phyloP scores from a whole-genome alignment of 345 rosid genomes.

The Gossypium longicalyx region DNA sequence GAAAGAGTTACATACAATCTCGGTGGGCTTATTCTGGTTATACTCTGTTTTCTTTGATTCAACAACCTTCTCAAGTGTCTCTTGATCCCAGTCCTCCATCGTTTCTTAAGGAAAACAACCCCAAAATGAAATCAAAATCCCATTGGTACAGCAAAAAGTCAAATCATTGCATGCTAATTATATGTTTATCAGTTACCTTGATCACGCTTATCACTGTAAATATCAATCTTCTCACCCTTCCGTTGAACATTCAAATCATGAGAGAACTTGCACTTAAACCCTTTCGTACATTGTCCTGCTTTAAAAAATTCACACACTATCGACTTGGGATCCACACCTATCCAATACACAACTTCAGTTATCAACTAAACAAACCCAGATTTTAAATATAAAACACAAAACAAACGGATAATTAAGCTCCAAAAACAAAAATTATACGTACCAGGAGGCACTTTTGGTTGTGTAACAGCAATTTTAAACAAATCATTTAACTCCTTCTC shows the following conservation, averaged over 20 bases:
- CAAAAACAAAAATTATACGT: conserved; percentile 16
- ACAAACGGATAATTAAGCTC: background rate
- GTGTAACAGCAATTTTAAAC: conserved; percentile 88
- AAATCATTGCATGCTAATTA: background rate
- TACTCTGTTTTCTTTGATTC: conserved; percentile 81
- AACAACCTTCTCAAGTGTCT: conserved; percentile 83
- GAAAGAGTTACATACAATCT: conserved; percentile 54
- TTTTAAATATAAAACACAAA: background rate
- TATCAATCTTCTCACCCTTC: conserved; percentile 93
- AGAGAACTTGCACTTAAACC: conserved; percentile 93
- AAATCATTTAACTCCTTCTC: conserved; percentile 91
- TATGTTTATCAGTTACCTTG: conserved; percentile 40
- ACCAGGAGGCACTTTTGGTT: conserved; percentile 93
- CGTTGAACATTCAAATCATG: conserved; percentile 93
- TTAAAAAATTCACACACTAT: conserved; percentile 84
- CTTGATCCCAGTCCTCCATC: conserved; percentile 99
- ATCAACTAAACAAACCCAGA: background rate
- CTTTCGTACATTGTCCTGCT: conserved; percentile 85
- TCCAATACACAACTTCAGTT: conserved; percentile 15
- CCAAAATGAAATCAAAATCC: conserved; percentile 13
- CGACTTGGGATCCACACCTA: conserved; percentile 97
- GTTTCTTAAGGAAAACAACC: conserved; percentile 33
- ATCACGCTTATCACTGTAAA: conserved; percentile 87
- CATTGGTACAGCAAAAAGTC: background rate
- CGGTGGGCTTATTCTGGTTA: conserved; percentile 89